Percentiles rank a stretch among this genome's conserved stretches.
Conservation (phyloP, 257 asterid species). For the Petunia axillaris region DNA sequence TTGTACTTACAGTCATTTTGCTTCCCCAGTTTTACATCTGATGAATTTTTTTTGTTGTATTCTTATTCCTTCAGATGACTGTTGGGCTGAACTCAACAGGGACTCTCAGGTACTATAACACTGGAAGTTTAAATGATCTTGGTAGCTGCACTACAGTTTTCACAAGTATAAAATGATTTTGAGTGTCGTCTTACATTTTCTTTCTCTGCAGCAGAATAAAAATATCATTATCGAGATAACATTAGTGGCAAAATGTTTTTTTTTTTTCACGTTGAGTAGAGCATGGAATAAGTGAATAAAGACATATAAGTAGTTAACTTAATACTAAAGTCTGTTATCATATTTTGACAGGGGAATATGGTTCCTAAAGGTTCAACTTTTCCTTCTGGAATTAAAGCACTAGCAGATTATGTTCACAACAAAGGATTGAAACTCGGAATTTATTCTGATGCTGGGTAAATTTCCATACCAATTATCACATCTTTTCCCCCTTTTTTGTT, state of each 20-base stretch:
- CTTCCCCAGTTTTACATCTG: neutral
- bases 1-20: neutral
- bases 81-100: conserved; percentile 90
- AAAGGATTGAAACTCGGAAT: conserved; percentile 89
- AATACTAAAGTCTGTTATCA: neutral
- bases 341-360: conserved; percentile 59
- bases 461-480: no score
- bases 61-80: conserved; percentile 64
- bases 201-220: no score
- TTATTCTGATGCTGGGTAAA: conserved; percentile 89
- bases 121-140: neutral
- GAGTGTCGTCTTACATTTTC: no score
- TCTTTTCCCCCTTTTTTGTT: neutral
- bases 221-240: no score
- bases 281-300: neutral
- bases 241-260: no score
- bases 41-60: neutral
- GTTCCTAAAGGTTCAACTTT: conserved; percentile 67
- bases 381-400: conserved; percentile 88
- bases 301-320: no score
- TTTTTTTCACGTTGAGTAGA: neutral
- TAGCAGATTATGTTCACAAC: conserved; percentile 84
- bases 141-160: no score
- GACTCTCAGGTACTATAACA: conserved; percentile 54
- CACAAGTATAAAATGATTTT: no score